Base-by-base conservation (phyloP, 371 early-diverging fungal genomes). In the Mortierella polycephala region DNA sequence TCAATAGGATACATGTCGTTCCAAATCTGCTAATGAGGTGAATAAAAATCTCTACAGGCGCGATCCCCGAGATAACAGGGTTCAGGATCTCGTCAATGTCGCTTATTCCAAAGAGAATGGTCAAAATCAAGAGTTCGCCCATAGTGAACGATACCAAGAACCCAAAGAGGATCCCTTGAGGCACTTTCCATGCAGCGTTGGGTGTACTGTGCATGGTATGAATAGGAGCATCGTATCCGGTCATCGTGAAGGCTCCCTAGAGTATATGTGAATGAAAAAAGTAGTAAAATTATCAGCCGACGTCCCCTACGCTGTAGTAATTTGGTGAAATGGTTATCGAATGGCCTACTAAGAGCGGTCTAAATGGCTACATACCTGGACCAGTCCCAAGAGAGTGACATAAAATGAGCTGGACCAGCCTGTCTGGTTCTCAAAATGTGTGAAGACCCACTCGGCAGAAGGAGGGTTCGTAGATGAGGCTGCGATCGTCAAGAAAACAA, bases 401-500 rank as follows among this genome's bases (percentile, higher is more conserved):
- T 75, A 69, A 5, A 62, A 57, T 0, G 63, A 45, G 1, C 52
- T 65, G 2, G 54, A 20, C 62, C 69, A 75, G 8, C 70, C 75
- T 14, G 75, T 75, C 42, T 75, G 66, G 23, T 75, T 75, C 52
- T 75, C 75, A 56, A 69, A 75, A 23, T 69, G 75, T 6, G 70
- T 66, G 44, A 75, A 62, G 37, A 69, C 66, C 75, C 75, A 75
- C 1, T 44, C 14, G 1, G 57, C 42, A 5, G 75, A 58, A 13
- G 75, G 75, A 7, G 75, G 70, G 1, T 23, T 20, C 14, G 14
- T 75, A 30, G 46, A 45, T 0, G 69, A 57, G 1, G 62, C 44
- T 11, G 57, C 46, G 5, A 75, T 44, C 2, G 75, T 75, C 45
- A 75, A 16, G 7, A 75, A 11, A 16, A 75, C 44, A 8, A 66